phyloP scores from a whole-genome alignment of 805 yeast genomes.

The Cyberlindnera bimundalis region DNA sequence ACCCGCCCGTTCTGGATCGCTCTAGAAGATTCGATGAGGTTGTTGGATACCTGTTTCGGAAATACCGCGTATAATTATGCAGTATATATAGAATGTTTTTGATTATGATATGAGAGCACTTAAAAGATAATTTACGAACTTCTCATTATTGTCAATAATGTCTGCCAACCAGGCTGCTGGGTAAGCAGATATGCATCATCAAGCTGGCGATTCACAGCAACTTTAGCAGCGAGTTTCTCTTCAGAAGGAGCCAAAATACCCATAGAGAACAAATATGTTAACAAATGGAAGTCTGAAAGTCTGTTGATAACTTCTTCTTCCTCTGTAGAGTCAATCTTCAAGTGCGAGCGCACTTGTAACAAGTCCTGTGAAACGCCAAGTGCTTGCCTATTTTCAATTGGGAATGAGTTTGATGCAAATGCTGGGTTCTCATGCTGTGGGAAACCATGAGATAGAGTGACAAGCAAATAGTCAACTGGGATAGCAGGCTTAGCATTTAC shows the following conservation, averaged over 20 bases:
- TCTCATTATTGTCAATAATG: constrained; percentile 55
- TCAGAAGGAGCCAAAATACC: constrained; percentile 60
- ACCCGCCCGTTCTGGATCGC: constrained; percentile 2
- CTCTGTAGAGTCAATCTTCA: constrained; percentile 35
- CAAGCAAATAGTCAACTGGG: constrained; percentile 87
- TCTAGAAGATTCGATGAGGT: constrained; percentile 9
- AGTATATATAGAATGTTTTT: too few species aligned
- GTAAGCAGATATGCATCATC: constrained; percentile 50
- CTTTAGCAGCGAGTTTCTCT: constrained; percentile 42
- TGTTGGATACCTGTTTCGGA: constrained; percentile 8
- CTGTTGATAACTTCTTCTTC: constrained; percentile 32
- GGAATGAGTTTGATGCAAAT: constrained; percentile 51
- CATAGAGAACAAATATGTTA: constrained; percentile 53
- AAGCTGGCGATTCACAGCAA: constrained; percentile 40
- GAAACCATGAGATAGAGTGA: constrained; percentile 90
- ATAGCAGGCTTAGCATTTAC: constrained; percentile 86
- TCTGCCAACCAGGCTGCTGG: constrained; percentile 77
- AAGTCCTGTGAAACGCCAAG: constrained; percentile 74
- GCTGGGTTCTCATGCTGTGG: constrained; percentile 56
- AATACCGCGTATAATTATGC: background rate
- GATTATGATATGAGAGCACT: too few species aligned
- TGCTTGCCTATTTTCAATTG: constrained; percentile 77
- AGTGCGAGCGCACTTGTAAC: constrained; percentile 46
- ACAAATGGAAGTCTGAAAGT: constrained; percentile 72
- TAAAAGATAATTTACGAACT: constrained; percentile 17